Conservation (phyloP, 257 asterid species). For the Plantago major region DNA sequence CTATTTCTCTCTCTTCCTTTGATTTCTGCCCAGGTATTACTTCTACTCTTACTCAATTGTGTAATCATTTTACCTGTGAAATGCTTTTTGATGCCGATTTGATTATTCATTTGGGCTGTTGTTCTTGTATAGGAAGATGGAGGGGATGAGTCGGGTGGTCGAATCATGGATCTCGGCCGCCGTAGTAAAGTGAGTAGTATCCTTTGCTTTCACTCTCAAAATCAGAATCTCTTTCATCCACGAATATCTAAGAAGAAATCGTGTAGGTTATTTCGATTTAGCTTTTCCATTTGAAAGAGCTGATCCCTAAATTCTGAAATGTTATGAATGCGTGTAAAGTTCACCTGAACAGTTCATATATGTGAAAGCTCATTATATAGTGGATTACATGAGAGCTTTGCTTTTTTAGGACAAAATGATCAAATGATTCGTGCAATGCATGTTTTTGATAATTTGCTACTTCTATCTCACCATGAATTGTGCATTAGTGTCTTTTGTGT, state of each 20-base stretch:
- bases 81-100: constrained; percentile 6
- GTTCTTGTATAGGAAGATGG: constrained; percentile 36
- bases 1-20: constrained; percentile 14
- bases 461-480: too few relatives aligned
- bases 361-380: too few relatives aligned
- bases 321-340: neutral
- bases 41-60: neutral
- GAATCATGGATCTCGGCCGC: constrained; percentile 56
- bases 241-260: neutral
- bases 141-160: constrained; percentile 29
- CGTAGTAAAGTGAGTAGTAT: constrained; percentile 70
- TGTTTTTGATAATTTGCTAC: too few relatives aligned
- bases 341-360: too few relatives aligned
- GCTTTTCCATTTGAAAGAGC: neutral
- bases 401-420: too few relatives aligned
- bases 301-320: neutral
- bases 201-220: constrained; percentile 1
- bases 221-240: neutral
- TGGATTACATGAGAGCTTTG: too few relatives aligned
- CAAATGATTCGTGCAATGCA: too few relatives aligned
- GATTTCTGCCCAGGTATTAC: constrained; percentile 28
- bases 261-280: neutral
- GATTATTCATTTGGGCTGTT: constrained; percentile 8
- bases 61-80: neutral
- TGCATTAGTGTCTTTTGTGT: too few relatives aligned